Evolutionary conservation across 805 yeast genomes (phyloP).

Genomic region (Saccharomycopsis lassenensis): DNA sequence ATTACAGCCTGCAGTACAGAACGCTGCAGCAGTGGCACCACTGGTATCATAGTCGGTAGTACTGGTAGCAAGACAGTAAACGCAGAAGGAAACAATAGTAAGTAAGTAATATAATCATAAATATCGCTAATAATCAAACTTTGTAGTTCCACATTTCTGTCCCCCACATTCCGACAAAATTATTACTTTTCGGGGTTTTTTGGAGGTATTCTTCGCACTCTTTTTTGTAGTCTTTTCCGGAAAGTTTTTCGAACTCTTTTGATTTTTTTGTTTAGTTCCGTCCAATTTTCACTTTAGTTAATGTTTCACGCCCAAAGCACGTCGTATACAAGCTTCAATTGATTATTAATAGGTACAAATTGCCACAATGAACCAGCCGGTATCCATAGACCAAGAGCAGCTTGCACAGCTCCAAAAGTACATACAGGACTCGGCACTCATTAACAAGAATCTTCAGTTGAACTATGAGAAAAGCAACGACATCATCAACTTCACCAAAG

Average conservation of each 20-base stretch:
- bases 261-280: neutral
- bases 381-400: constrained; percentile 7
- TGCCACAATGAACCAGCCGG: constrained; percentile 1
- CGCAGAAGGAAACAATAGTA: too few relatives aligned
- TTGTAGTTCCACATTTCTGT: too few relatives aligned
- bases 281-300: neutral
- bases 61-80: too few relatives aligned
- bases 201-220: too few relatives aligned
- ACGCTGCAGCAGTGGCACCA: neutral
- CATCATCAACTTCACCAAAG: constrained; percentile 45
- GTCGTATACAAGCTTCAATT: neutral
- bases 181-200: too few relatives aligned
- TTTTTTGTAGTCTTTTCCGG: too few relatives aligned
- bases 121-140: too few relatives aligned
- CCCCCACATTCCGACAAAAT: too few relatives aligned
- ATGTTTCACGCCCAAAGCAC: neutral
- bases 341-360: neutral
- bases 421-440: constrained; percentile 3
- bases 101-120: too few relatives aligned
- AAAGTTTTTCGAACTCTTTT: neutral
- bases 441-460: constrained; percentile 1
- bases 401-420: constrained; percentile 10
- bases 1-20: neutral
- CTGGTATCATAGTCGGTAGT: too few relatives aligned
- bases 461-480: constrained; percentile 1